Evolutionary conservation across 805 yeast species (phyloP), one percentile per base, ranked within the genome.

Genomic region (Ogataea nitratoaversa): DNA sequence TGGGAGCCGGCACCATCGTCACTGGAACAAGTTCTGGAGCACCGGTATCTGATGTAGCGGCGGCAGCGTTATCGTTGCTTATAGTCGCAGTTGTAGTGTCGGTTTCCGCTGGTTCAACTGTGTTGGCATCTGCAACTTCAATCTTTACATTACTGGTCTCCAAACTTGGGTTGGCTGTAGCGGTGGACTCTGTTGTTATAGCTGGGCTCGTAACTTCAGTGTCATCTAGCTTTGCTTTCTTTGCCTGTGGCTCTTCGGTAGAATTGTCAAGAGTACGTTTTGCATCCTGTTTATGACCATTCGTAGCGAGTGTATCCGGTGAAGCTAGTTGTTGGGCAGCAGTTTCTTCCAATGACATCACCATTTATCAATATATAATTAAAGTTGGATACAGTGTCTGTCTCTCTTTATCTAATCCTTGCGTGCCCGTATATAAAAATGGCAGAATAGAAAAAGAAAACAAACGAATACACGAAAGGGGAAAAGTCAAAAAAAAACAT

Each of bases 1-100:
- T 74, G 11, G 93, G 90, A 3, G 90, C 91, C 2, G 93, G 88
- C 12, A 54, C 62, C 60, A 65, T 55, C 8, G 57, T 63, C 24
- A 46, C 46, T n/a, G 56, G 47, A 19, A 55, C 50, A 32, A 54
- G 45, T 2, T 48, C 53, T 5, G 53, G 56, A 12, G 51, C 51
- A 16, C 56, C 52, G 1, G 46, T 38, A 8, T 47, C 53, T 16
- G 46, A 30, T n/a, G 37, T 36, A 8, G 46, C 40, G 2, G 42
- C 24, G 7, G 29, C 18, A 8, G 11, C 13, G 7, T 17, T 32
- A 11, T 18, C 11, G 4, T 18, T 22, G 9, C 13, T 30, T 6
- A 3, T 34, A 12, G 32, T 30, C 2, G 41, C 11, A 3, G 36
- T 23, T 33, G 28, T 35, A 9, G 36, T 30, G 28, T 19, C 37